Conservation (phyloP, 1,284 basidiomycete species). For the Tilletia indica region DNA sequence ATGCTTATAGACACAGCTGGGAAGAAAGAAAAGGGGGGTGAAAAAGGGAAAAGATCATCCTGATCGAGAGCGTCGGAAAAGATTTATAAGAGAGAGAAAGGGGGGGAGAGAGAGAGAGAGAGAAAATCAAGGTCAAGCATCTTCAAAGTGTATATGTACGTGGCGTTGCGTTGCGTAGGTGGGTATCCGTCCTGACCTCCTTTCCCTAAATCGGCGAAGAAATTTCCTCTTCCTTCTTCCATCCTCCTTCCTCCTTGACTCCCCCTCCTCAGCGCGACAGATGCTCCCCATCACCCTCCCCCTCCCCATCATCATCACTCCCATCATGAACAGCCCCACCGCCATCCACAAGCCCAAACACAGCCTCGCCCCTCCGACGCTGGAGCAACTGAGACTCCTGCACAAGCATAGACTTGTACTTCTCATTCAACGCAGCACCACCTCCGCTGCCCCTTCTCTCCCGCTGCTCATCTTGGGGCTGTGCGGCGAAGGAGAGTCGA, state of each 20-base stretch:
- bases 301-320: slow-evolving; percentile 11
- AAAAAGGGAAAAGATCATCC: too few species aligned
- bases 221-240: not conserved
- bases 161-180: too few species aligned
- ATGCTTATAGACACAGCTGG: too few species aligned
- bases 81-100: too few species aligned
- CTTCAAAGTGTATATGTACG: too few species aligned
- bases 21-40: too few species aligned
- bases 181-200: too few species aligned
- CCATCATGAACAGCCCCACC: slow-evolving; percentile 7
- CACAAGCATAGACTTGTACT: slow-evolving; percentile 47
- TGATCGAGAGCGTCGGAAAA: too few species aligned
- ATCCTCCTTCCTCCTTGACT: not conserved
- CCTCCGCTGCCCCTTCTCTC: slow-evolving; percentile 21
- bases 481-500: not conserved
- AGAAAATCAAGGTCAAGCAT: too few species aligned
- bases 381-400: slow-evolving; percentile 51
- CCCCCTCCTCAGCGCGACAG: not conserved
- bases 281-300: not conserved
- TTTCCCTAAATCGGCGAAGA: too few species aligned
- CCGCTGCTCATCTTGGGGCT: slow-evolving; percentile 2
- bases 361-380: slow-evolving; percentile 52
- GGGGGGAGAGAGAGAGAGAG: too few species aligned
- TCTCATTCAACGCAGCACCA: slow-evolving; percentile 33
- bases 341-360: slow-evolving; percentile 24